phyloP scores from a whole-genome alignment of 768 basidiomycete genomes.

The Porphyrellus cyaneotinctus region DNA sequence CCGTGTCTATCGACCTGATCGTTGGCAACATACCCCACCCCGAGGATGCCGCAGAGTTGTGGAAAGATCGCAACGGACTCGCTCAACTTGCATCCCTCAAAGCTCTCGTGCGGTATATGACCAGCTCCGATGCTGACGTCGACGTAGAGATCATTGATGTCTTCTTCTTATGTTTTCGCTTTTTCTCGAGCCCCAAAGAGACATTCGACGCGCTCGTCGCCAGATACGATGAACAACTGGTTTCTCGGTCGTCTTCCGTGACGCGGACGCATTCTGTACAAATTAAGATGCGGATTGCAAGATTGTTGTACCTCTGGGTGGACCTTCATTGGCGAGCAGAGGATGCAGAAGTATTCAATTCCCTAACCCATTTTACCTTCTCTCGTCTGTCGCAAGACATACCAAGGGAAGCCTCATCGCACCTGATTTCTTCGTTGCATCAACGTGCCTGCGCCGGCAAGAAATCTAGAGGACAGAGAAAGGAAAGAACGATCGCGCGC shows the following conservation, averaged over 20 bases:
- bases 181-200: slow-evolving; percentile 51
- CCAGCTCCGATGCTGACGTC: slow-evolving; percentile 35
- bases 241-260: slow-evolving; percentile 27
- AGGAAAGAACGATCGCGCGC: slow-evolving; percentile 22
- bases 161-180: slow-evolving; percentile 72
- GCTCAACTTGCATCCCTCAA: slow-evolving; percentile 36
- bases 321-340: slow-evolving; percentile 57
- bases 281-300: slow-evolving; percentile 56
- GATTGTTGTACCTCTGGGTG: slow-evolving; percentile 67
- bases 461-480: slow-evolving; percentile 24
- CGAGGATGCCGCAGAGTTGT: slow-evolving; percentile 29
- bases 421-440: slow-evolving; percentile 31
- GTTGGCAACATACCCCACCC: slow-evolving; percentile 31
- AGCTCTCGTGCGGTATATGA: slow-evolving; percentile 44
- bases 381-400: slow-evolving; percentile 29
- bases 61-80: slow-evolving; percentile 24
- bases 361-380: slow-evolving; percentile 31
- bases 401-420: slow-evolving; percentile 24
- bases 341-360: slow-evolving; percentile 40
- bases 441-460: slow-evolving; percentile 21
- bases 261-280: slow-evolving; percentile 41
- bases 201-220: slow-evolving; percentile 42
- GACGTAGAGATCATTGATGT: slow-evolving; percentile 45
- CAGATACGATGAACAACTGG: slow-evolving; percentile 44
- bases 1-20: slow-evolving; percentile 21